A percentile compares a stretch with the other conserved stretches of the same genome.
Conservation (phyloP, 305 asterid species). For the Rubia balearica region DNA sequence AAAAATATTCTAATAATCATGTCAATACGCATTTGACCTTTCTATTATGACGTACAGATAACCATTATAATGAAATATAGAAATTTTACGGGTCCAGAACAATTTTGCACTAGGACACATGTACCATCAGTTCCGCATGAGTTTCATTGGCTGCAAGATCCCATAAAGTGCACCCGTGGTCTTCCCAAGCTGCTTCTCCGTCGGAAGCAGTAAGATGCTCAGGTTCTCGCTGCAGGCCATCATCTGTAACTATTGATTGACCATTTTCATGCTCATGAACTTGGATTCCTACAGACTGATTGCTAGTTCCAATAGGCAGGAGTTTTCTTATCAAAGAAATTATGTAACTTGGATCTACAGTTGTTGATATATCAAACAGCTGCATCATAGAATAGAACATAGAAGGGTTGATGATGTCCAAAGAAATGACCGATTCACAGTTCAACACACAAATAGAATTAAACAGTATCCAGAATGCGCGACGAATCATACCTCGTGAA, state of each 20-base stretch:
- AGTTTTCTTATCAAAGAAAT: conserved; percentile 93
- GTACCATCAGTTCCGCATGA: conserved; percentile 86
- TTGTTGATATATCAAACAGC: conserved; percentile 73
- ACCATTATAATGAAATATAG: not conserved
- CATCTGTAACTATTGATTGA: conserved; percentile 23
- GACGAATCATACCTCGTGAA: not conserved
- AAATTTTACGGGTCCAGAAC: not conserved
- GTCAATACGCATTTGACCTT: not conserved
- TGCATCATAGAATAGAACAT: conserved; percentile 29
- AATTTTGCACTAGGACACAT: conserved; percentile 1
- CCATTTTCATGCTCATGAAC: conserved; percentile 20
- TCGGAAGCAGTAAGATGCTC: conserved; percentile 26
- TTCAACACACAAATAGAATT: not conserved
- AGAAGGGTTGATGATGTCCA: not conserved
- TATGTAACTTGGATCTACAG: conserved; percentile 86
- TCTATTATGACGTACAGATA: not conserved
- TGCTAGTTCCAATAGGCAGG: conserved; percentile 42
- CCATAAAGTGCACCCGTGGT: conserved; percentile 91
- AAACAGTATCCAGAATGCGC: not conserved
- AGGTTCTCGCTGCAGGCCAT: conserved; percentile 15
- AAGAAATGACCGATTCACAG: not conserved
- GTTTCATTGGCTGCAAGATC: conserved; percentile 89
- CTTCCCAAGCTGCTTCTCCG: conserved; percentile 71
- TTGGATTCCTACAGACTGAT: conserved; percentile 26
- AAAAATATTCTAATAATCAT: not conserved